Evolutionary conservation across 768 basidiomycete species (phyloP).

Genomic region (Tulasnella sp.): DNA sequence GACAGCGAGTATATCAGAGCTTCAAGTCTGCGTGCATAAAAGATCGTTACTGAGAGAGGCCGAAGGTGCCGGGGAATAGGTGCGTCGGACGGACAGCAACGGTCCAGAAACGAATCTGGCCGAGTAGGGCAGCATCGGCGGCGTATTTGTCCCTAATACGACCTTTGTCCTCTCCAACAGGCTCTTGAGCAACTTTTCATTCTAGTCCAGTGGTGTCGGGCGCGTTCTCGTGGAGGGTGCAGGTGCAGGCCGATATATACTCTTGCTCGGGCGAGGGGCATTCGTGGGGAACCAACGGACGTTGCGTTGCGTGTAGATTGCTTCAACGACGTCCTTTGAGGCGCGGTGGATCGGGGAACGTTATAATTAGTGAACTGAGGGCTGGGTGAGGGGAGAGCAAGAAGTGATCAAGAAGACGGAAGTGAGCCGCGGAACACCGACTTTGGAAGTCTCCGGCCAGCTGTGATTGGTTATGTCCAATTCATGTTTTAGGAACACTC

Average conservation of each 20-base stretch:
- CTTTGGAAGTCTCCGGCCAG: too few species aligned
- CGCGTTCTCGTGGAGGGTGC: too few species aligned
- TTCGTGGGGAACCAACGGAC: conserved; percentile 33
- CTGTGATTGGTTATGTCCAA: background rate
- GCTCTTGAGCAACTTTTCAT: background rate
- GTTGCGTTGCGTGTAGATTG: background rate
- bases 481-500: too few species aligned
- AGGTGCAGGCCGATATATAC: background rate
- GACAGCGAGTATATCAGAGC: too few species aligned
- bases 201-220: background rate
- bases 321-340: background rate
- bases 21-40: background rate
- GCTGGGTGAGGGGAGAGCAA: background rate
- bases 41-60: too few species aligned
- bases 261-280: conserved; percentile 34
- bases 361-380: background rate
- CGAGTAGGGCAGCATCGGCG: conserved; percentile 33
- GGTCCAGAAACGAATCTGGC: too few species aligned
- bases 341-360: background rate
- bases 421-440: too few species aligned
- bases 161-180: conserved; percentile 26
- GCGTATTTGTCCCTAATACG: conserved; percentile 35
- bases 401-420: background rate
- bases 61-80: too few species aligned
- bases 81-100: too few species aligned